phyloP scores from a whole-genome alignment of 352 stramenopile species.

The Phytopythium vexans region DNA sequence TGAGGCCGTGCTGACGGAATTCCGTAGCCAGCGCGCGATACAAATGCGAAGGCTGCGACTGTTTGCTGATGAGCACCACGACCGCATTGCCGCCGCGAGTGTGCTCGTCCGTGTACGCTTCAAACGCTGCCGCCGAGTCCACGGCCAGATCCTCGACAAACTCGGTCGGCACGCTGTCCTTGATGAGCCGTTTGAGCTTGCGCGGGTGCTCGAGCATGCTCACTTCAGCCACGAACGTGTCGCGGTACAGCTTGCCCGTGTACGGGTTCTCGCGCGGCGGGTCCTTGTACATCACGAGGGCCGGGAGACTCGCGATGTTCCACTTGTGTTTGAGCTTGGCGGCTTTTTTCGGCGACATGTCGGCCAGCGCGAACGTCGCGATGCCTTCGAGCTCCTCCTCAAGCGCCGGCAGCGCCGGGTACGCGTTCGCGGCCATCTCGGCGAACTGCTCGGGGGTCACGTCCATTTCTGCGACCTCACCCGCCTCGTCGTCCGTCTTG shows the following conservation, averaged over 20 bases:
- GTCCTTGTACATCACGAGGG: slow-evolving; percentile 59
- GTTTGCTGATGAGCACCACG: slow-evolving; percentile 61
- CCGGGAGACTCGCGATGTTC: slow-evolving; percentile 41
- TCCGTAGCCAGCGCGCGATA: slow-evolving; percentile 62
- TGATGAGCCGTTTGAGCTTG: slow-evolving; percentile 61
- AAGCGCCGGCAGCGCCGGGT: slow-evolving; percentile 31
- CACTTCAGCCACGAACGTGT: slow-evolving; percentile 28
- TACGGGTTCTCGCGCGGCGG: slow-evolving; percentile 72
- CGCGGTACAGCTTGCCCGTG: slow-evolving; percentile 58
- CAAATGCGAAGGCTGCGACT: slow-evolving; percentile 51
- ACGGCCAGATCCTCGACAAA: slow-evolving; percentile 40
- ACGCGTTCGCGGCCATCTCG: slow-evolving; percentile 26
- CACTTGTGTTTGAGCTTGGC: slow-evolving; percentile 45
- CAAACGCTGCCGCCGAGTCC: slow-evolving; percentile 10
- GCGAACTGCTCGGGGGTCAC: slow-evolving; percentile 9
- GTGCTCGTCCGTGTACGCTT: slow-evolving; percentile 15
- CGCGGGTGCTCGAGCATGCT: slow-evolving; percentile 35
- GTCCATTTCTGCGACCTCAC: neutral
- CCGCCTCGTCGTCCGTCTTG: slow-evolving; percentile 9
- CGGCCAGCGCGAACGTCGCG: slow-evolving; percentile 40
- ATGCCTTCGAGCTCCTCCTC: slow-evolving; percentile 43
- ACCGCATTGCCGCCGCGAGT: slow-evolving; percentile 19
- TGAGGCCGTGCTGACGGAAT: slow-evolving; percentile 40
- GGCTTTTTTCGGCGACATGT: slow-evolving; percentile 29
- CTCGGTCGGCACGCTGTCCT: slow-evolving; percentile 48